Percentiles rank a stretch among this genome's conserved stretches.
Conservation (phyloP, 2,329 filamentous ascomycete species). For the Fusarium burgessii region DNA sequence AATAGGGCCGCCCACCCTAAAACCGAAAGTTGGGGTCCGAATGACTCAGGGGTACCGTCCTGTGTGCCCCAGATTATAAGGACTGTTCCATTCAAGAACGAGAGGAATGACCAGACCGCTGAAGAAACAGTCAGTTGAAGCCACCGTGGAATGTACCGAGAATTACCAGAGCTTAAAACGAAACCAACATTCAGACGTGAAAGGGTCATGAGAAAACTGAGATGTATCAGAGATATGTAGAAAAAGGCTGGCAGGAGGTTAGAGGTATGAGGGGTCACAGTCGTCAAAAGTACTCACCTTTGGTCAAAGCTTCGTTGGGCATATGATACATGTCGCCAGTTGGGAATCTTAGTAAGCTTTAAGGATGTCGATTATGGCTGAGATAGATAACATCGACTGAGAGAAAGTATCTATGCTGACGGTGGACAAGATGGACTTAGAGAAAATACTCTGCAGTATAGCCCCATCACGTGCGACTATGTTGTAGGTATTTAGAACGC, state of each 20-base stretch:
- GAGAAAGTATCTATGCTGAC: neutral
- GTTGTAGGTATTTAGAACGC: neutral
- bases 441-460: no score
- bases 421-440: neutral
- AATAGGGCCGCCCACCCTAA: neutral
- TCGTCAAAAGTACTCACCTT: neutral
- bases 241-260: neutral
- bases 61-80: neutral
- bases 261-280: neutral
- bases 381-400: neutral
- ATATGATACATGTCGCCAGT: neutral
- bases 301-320: neutral
- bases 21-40: neutral
- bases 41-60: neutral
- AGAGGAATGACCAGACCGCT: neutral
- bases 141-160: neutral
- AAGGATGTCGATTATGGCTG: neutral
- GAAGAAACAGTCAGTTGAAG: neutral
- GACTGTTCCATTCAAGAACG: neutral
- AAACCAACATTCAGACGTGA: no score
- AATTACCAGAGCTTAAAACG: neutral
- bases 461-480: neutral
- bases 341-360: accelerated
- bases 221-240: neutral
- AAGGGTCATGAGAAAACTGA: neutral